Evolutionary conservation across 306 rosid genomes (phyloP), one percentile per base, ranked within the genome.

Genomic region (Purshia tridentata): DNA sequence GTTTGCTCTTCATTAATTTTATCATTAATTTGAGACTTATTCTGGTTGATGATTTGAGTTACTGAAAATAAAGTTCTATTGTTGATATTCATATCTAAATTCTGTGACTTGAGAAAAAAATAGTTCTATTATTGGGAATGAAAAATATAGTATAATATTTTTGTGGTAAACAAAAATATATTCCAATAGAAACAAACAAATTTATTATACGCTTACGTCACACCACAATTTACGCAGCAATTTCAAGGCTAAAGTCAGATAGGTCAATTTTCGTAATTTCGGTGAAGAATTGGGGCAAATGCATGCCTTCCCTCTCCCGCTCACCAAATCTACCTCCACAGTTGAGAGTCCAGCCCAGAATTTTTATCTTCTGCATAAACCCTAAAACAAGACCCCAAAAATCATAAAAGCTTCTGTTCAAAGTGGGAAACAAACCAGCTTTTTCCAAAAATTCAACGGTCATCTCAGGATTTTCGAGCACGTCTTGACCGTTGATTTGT

Each of bases 191-290:
- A 62, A 45, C 47, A 72, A 65, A 72, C 81, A 78, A 78, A 72
- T 46, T 72, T 5, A 65, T 58, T 19, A 54, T 51, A 73, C 55
- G 83, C 72, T 73, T 9, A 49, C 82, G 71, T 79, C 78, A 67
- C 37, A 6, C 15, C 42, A 35, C 45, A 6, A n/a, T 47, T 41
- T 3, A 13, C 11, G 11, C 29, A 40, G 23, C 73, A 52, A 56
- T 23, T 52, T 8, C 69, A 67, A 49, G 1, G 48, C 72, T 1
- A 0, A 16, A 22, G 49, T 39, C 18, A 63, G 58, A 9, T 0
- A 6, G 13, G 80, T 50, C 71, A 76, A 6, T 20, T 18, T 0
- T 60, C 53, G 78, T 81, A 66, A 81, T 56, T 81, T 13, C 4
- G 8, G 3, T 0, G 67, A 51, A 4, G 1, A 20, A 4, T 8